Conservation (phyloP, 2,329 filamentous ascomycete species). For the Aaosphaeria pasadenensis region DNA sequence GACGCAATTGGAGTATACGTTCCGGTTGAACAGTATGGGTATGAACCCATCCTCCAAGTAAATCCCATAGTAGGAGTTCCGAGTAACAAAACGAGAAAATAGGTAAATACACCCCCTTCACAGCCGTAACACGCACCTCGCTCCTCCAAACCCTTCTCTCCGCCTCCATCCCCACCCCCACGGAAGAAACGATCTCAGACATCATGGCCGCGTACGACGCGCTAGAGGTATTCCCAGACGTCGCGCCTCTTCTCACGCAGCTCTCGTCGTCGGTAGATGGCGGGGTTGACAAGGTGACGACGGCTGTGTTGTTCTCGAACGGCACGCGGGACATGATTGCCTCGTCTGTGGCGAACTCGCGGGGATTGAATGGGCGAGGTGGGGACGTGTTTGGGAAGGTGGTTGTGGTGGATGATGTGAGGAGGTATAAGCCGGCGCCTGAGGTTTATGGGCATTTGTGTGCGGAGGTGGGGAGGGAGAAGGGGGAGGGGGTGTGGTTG, state of each 20-base stretch:
- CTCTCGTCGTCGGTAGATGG: conserved; percentile 28
- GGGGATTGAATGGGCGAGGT: conserved; percentile 42
- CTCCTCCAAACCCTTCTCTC: conserved; percentile 65
- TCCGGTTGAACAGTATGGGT: conserved; percentile 75
- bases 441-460: conserved; percentile 61
- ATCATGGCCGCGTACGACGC: conserved; percentile 65
- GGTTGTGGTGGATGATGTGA: conserved; percentile 60
- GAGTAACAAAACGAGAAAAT: neutral
- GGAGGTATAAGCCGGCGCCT: conserved; percentile 64
- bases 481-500: conserved; percentile 57
- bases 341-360: conserved; percentile 57
- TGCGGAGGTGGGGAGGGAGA: conserved; percentile 43
- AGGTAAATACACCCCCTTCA: conserved; percentile 64
- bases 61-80: neutral
- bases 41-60: conserved; percentile 16
- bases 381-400: neutral
- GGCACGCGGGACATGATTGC: conserved; percentile 63
- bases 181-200: conserved; percentile 40
- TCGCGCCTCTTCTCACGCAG: conserved; percentile 49
- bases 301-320: conserved; percentile 66
- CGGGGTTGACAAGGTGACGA: conserved; percentile 37
- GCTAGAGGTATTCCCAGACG: conserved; percentile 64
- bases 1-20: conserved; percentile 76
- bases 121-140: conserved; percentile 59
- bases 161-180: conserved; percentile 45